Conservation (phyloP, 2,329 filamentous ascomycete species). For the Aspergillus carbonarius region DNA sequence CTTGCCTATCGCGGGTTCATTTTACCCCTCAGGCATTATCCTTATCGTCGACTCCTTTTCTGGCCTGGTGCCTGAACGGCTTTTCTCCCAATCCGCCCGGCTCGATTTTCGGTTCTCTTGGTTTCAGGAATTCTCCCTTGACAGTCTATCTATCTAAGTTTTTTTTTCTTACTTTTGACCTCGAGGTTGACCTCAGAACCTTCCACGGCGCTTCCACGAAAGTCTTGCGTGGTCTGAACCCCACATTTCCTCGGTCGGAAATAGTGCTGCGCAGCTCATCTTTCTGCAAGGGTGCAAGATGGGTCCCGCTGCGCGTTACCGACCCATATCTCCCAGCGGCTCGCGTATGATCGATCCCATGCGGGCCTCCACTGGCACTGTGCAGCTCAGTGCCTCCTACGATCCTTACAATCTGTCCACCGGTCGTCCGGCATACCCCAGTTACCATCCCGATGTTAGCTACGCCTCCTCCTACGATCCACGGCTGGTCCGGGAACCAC, state of each 20-base stretch:
- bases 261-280: conserved; percentile 4
- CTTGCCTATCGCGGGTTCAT: conserved; percentile 1
- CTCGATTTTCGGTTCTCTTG: not conserved
- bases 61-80: conserved; percentile 17
- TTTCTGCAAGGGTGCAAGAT: conserved; percentile 21
- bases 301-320: conserved; percentile 32
- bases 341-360: conserved; percentile 37
- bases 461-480: conserved; percentile 31
- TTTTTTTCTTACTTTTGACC: not conserved
- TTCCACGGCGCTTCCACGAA: not conserved
- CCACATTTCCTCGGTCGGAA: conserved; percentile 5
- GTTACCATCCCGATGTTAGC: conserved; percentile 33
- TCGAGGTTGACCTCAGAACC: not conserved
- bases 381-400: conserved; percentile 34
- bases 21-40: conserved; percentile 9
- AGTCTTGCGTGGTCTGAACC: not conserved
- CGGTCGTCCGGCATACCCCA: conserved; percentile 29
- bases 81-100: not conserved
- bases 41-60: conserved; percentile 8
- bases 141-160: not conserved
- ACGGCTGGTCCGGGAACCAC: conserved; percentile 24
- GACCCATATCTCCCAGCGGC: conserved; percentile 35
- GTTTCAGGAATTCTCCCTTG: not conserved
- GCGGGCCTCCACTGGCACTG: conserved; percentile 43
- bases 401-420: conserved; percentile 34